Evolutionary conservation across 2,329 filamentous ascomycete species (phyloP), one percentile per base, ranked within the genome.

Genomic region (Aspergillus neoniger): DNA sequence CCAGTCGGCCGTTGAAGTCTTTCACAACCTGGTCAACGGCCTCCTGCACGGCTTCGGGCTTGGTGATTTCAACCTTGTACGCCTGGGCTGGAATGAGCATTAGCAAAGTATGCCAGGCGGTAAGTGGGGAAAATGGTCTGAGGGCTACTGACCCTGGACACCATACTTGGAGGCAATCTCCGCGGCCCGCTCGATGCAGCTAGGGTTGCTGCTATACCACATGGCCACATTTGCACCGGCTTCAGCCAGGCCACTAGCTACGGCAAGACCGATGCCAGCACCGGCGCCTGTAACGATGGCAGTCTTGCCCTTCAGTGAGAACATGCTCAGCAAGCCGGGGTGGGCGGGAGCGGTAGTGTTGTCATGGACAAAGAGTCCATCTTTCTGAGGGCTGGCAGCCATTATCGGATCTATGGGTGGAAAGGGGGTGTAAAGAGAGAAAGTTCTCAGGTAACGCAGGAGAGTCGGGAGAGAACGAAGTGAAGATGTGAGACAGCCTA

Each of bases 1-100:
- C 91, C 8, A 94, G 84, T 5, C 89, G 85, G 61, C 88, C 88
- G 70, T 89, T 87, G 77, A 93, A 90, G 15, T 93, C 89, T 61
- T 79, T 73, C 56, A 81, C 77, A 50, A 76, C 76, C 23, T 72
- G 65, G 56, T 79, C 75, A 28, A 82, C 72, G 48, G 76, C 72
- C 52, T 76, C 65, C 63, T 80, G 74, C 19, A 81, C 77, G 23
- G 74, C 72, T 44, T 79, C 70, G 25, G 74, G 70, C 60, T 79
- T 70, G 28, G 75, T 80, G 52, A 82, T 74, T 62, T 83, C 73
- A 51, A 81, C 78, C 70, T 81, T 76, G 65, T 83, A 84, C 53
- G 82, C 82, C 67, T 77, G 78, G 72, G 76, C 79, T 54, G n/a
- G 63, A 36, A 12, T 21, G 3, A 61, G 30, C 32, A 14, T 64